Evolutionary conservation across 2,329 filamentous ascomycete genomes (phyloP).

Genomic region (Cucurbitaria berberidis): DNA sequence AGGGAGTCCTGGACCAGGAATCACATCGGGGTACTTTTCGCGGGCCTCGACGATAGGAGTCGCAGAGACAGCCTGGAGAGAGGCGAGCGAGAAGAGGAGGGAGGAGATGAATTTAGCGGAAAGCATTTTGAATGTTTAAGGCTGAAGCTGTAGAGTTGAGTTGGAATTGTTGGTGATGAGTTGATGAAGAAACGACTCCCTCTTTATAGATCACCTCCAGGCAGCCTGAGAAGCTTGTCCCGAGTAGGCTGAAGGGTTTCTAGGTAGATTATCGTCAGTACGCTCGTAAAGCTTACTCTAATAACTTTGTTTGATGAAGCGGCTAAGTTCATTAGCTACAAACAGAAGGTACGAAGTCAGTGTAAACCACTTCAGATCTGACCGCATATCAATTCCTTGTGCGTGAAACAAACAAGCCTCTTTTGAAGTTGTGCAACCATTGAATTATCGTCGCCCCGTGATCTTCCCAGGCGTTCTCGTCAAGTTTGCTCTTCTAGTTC

Average conservation of each 20-base stretch:
- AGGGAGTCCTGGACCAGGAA: slow-evolving; percentile 10
- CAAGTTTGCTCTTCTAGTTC: not conserved
- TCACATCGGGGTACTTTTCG: not conserved
- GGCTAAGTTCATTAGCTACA: not conserved
- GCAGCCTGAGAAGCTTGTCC: not conserved
- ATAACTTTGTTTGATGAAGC: not conserved
- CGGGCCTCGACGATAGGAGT: not conserved
- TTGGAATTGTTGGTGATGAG: not conserved
- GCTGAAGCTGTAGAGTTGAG: not conserved
- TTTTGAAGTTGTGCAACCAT: not conserved
- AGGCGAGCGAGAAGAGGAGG: not conserved
- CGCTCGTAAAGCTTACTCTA: not conserved
- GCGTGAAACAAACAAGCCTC: no score
- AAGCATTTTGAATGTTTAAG: not conserved
- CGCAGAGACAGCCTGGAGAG: not conserved
- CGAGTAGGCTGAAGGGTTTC: not conserved
- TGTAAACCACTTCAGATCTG: not conserved
- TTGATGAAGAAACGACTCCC: not conserved
- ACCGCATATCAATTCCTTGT: no score
- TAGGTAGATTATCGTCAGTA: not conserved
- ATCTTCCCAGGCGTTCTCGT: not conserved
- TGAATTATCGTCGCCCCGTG: not conserved
- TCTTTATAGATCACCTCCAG: not conserved
- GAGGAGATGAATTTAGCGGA: not conserved
- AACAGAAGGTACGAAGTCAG: not conserved